Evolutionary conservation across 352 stramenopile genomes (phyloP), one percentile per base, ranked within the genome.

Genomic region (Globisporangium middletonii): DNA sequence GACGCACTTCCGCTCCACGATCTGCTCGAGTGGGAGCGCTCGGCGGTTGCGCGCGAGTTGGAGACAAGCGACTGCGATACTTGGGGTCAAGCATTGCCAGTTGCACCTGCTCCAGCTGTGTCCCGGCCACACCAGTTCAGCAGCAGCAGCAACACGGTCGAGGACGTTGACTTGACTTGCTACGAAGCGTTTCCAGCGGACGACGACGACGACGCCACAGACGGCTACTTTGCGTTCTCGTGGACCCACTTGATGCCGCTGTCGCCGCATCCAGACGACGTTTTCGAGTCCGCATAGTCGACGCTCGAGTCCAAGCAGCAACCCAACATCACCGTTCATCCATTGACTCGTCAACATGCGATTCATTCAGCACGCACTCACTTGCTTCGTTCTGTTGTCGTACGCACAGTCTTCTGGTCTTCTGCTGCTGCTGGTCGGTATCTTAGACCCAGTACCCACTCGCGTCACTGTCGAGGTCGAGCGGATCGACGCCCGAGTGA

Each of bases 1-100:
- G 73, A 79, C 51, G 68, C 64, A 11, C 63, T 83, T 9, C 61
- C 69, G 19, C 57, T 19, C 6, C 61, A 71, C 35, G 64, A 81
- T 47, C 71, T 69, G 33, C 63, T 87, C 27, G 64, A 79, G 15
- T 86, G 73, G 73, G 61, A 87, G 23, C 53, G 74, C 48, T 79
- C 60, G 57, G 71, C 57, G 28, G 26, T 16, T 15, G 33, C 37
- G 8, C 11, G 30, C 46, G 41, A 28, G 15, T 12, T 47, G 18
- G 33, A 27, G 0, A 28, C 44, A 13, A 15, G 50, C 13, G 51
- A 61, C 54, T 23, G 18, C 18, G 23, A 50, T 13, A 27, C 18
- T 7, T 65, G 60, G 60, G 60, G 60, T 5, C 42, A 49, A 37
- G 6, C 3, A 9, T 19, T 46, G 33, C 23, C 19, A 16, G 47